These are phyloP conservation scores for Endoconidiophora laricicola DNA, from an alignment of 2,329 filamentous ascomycete species.

Conservation along the genomic window DNA sequence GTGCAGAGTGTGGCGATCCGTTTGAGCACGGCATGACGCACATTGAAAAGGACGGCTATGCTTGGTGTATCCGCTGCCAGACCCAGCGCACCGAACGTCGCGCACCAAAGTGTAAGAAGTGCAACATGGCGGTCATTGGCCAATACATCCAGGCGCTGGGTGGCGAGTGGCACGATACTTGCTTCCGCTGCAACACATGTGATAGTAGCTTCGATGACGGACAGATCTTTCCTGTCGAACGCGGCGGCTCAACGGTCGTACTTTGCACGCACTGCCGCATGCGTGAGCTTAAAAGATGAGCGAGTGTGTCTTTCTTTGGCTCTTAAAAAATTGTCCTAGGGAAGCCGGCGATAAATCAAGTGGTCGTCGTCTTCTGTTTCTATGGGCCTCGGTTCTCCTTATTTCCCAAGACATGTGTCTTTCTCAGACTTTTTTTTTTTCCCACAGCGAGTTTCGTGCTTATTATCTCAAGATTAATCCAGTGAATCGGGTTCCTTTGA, in stretches of 20 bases:
- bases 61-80: conserved; percentile 90
- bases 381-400: background rate
- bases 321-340: background rate
- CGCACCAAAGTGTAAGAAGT: conserved; percentile 75
- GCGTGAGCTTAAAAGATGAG: conserved; percentile 37
- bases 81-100: conserved; percentile 79
- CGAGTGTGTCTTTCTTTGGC: background rate
- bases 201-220: conserved; percentile 45
- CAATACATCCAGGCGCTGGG: conserved; percentile 80
- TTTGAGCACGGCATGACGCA: conserved; percentile 57
- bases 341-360: background rate
- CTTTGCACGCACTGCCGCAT: conserved; percentile 45
- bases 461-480: too few species aligned
- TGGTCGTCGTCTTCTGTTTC: background rate
- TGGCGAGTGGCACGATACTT: conserved; percentile 82
- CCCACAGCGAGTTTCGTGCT: too few species aligned
- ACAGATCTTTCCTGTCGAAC: conserved; percentile 44
- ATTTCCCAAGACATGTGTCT: background rate
- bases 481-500: too few species aligned
- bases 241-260: conserved; percentile 32
- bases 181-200: conserved; percentile 64
- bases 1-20: conserved; percentile 92
- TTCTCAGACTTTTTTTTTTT: background rate
- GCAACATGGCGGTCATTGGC: conserved; percentile 69
- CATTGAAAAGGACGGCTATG: conserved; percentile 92